phyloP scores from a whole-genome alignment of 1,284 basidiomycete species.

The Fomes fomentarius region DNA sequence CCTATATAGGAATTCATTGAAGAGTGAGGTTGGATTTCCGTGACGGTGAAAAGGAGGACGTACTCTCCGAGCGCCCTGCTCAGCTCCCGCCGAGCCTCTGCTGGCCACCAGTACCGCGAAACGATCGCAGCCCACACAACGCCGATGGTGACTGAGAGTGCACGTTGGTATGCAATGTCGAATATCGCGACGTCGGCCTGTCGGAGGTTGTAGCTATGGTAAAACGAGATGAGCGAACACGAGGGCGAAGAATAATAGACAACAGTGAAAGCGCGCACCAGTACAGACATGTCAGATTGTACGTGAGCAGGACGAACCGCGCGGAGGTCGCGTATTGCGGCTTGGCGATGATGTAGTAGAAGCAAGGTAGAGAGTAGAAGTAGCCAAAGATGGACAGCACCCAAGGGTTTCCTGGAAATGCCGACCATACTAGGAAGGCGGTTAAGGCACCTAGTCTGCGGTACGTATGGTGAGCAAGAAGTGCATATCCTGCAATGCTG shows the following conservation, averaged over 20 bases:
- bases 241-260: neutral
- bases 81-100: conserved; percentile 89
- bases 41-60: conserved; percentile 32
- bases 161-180: conserved; percentile 77
- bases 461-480: neutral
- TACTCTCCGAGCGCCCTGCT: conserved; percentile 86
- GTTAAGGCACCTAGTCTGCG: conserved; percentile 82
- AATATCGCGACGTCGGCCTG: conserved; percentile 71
- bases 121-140: conserved; percentile 90
- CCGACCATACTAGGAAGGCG: conserved; percentile 71
- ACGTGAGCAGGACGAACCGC: conserved; percentile 87
- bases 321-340: conserved; percentile 82
- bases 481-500: neutral
- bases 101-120: conserved; percentile 93
- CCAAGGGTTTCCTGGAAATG: conserved; percentile 79
- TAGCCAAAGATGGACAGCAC: conserved; percentile 85
- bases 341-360: conserved; percentile 85
- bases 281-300: conserved; percentile 91
- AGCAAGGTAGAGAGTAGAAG: conserved; percentile 92
- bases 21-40: no score
- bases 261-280: conserved; percentile 57
- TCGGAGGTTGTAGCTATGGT: conserved; percentile 79
- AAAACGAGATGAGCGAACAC: neutral
- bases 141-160: conserved; percentile 82
- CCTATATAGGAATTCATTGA: conserved; percentile 39